Conservation (phyloP, 768 basidiomycete species). For the Psilocybe subaeruginosa region DNA sequence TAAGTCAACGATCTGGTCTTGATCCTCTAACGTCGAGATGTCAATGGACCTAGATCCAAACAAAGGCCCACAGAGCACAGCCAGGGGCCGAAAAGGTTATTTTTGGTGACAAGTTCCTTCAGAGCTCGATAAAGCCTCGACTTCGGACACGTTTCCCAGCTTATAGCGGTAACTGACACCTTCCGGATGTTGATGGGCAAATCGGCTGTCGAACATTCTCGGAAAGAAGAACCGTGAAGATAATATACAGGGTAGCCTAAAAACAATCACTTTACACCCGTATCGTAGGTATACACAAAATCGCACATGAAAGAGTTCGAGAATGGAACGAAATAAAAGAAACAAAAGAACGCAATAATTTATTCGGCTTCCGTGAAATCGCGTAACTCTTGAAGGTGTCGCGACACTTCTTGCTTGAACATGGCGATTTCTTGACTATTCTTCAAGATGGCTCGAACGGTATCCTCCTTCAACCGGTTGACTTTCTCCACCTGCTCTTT, state of each 20-base stretch:
- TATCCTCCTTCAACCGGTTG: constrained; percentile 75
- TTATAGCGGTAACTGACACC: constrained; percentile 8
- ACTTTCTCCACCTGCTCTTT: constrained; percentile 81
- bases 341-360: constrained; percentile 16
- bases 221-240: background rate
- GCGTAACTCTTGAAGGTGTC: constrained; percentile 66
- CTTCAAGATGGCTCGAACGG: constrained; percentile 79
- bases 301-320: constrained; percentile 7
- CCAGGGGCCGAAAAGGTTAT: constrained; percentile 7
- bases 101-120: constrained; percentile 10
- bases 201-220: constrained; percentile 11
- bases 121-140: background rate
- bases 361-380: constrained; percentile 59
- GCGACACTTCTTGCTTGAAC: constrained; percentile 81
- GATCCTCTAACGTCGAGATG: constrained; percentile 1
- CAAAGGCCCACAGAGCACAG: constrained; percentile 12
- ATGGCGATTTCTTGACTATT: constrained; percentile 82
- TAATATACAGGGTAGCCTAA: constrained; percentile 7
- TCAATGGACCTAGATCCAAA: constrained; percentile 14
- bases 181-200: constrained; percentile 13
- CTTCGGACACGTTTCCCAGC: constrained; percentile 19
- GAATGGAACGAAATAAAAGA: constrained; percentile 6
- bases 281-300: constrained; percentile 8
- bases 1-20: background rate
- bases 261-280: constrained; percentile 4